Evolutionary conservation across 768 basidiomycete genomes (phyloP), one percentile per base, ranked within the genome.

Genomic region (Lepiota brunneoincarnata): DNA sequence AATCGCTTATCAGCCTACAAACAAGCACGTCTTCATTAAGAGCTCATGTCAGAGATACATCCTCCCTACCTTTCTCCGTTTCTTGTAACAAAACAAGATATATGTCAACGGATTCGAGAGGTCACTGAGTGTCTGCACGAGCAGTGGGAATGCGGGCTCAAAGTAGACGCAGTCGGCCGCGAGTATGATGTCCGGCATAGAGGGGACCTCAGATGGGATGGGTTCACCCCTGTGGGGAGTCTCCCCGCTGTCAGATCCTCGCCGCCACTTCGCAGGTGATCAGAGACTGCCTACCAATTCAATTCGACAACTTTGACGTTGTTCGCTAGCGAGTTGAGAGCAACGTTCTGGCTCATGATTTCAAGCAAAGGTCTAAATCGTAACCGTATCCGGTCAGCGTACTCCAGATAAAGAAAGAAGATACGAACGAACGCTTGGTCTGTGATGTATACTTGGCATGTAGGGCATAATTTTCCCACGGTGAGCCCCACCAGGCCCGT

Each of bases 131-230:
- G 93, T 95, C 58, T 85, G 69, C 2, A 94, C 89, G 1, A 98
- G 81, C 11, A 94, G 78, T 6, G 93, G 88, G 63, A 97, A 98
- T 0, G 91, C 85, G 11, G 93, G 91, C 69, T 97, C 94, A 59
- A 92, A 93, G 72, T 98, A 98, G 7, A 98, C 93, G 61, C 94
- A 98, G 64, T 98, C 94, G 0, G 94, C 94, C 1, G 91, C 92
- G 4, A 98, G 79, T 54, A 98, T 79, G 21, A 96, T 49, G 63
- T 91, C 83, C 5, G 85, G 79, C 3, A 63, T 67, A 17, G 53
- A 48, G 12, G 68, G 72, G 39, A 82, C 63, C 71, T 73, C 38
- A 60, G 60, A 24, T 7, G 87, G 82, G 31, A 85, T 61, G 1
- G 78, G 69, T 15, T 76, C 73, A 21, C 91, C 93, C 93, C 91